Conservation (phyloP, 176 grass and related monocot genomes). For the Juncus effusus region DNA sequence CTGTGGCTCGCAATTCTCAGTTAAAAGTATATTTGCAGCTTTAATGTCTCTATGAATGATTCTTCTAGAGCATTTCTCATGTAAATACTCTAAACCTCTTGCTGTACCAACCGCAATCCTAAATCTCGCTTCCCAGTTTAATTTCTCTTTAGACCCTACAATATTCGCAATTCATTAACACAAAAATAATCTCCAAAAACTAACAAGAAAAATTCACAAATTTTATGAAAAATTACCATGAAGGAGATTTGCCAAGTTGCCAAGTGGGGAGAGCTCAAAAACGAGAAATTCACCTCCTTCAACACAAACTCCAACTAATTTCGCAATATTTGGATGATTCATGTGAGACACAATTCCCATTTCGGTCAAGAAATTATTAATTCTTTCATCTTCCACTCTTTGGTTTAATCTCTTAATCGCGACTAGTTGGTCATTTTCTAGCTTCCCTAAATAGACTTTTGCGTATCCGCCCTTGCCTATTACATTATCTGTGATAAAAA, state of each 20-base stretch:
- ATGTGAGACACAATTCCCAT: slow-evolving; percentile 59
- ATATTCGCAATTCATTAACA: neutral
- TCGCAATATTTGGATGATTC: slow-evolving; percentile 65
- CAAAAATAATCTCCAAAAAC: slow-evolving; percentile 8
- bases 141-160: slow-evolving; percentile 34
- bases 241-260: slow-evolving; percentile 60
- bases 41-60: slow-evolving; percentile 91
- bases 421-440: slow-evolving; percentile 51
- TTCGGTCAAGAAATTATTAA: slow-evolving; percentile 68
- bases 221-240: slow-evolving; percentile 31
- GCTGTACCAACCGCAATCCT: slow-evolving; percentile 48
- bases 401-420: slow-evolving; percentile 55
- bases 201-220: neutral
- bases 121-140: slow-evolving; percentile 54
- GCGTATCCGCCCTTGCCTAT: slow-evolving; percentile 66
- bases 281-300: slow-evolving; percentile 83
- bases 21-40: slow-evolving; percentile 62
- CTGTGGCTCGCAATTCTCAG: slow-evolving; percentile 55
- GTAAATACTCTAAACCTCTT: slow-evolving; percentile 66
- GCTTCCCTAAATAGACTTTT: slow-evolving; percentile 57
- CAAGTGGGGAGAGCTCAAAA: slow-evolving; percentile 52
- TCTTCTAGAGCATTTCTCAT: slow-evolving; percentile 54
- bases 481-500: slow-evolving; percentile 37
- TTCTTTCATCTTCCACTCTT: slow-evolving; percentile 20
- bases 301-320: slow-evolving; percentile 54